phyloP scores from a whole-genome alignment of 176 grass and related monocot species.

The Themeda triandra region DNA sequence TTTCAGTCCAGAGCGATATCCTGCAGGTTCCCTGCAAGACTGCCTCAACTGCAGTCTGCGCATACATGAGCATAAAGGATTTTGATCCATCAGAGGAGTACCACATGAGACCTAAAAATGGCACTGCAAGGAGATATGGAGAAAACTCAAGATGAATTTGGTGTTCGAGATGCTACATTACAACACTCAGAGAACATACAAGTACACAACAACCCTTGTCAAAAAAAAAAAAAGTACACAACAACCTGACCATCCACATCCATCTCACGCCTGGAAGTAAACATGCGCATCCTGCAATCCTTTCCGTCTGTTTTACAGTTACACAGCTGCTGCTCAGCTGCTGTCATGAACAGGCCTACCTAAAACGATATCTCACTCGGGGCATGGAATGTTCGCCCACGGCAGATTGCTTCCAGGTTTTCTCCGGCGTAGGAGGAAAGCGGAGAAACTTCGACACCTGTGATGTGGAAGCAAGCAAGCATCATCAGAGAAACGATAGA shows the following conservation, averaged over 20 bases:
- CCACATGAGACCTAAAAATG: neutral
- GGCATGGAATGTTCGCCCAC: constrained; percentile 81
- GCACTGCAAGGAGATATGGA: neutral
- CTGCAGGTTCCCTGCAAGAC: too few relatives aligned
- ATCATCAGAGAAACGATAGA: neutral
- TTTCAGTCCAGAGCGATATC: too few relatives aligned
- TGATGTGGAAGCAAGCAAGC: neutral
- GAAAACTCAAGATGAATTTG: neutral
- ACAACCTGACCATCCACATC: neutral
- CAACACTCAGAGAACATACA: constrained; percentile 8
- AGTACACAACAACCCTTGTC: constrained; percentile 15
- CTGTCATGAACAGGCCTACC: neutral
- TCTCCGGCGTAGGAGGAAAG: constrained; percentile 73
- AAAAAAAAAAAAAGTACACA: too few relatives aligned
- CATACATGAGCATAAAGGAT: too few relatives aligned
- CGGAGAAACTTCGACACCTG: constrained; percentile 87
- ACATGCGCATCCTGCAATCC: neutral
- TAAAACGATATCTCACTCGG: constrained; percentile 82
- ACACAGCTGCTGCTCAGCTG: neutral
- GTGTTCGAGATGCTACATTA: neutral
- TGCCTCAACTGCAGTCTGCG: too few relatives aligned
- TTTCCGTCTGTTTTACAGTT: neutral
- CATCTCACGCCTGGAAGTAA: neutral
- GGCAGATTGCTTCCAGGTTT: constrained; percentile 89
- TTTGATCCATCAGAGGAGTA: too few relatives aligned